phyloP scores from a whole-genome alignment of 495 filamentous ascomycete species.

The Aspergillus indologenus region DNA sequence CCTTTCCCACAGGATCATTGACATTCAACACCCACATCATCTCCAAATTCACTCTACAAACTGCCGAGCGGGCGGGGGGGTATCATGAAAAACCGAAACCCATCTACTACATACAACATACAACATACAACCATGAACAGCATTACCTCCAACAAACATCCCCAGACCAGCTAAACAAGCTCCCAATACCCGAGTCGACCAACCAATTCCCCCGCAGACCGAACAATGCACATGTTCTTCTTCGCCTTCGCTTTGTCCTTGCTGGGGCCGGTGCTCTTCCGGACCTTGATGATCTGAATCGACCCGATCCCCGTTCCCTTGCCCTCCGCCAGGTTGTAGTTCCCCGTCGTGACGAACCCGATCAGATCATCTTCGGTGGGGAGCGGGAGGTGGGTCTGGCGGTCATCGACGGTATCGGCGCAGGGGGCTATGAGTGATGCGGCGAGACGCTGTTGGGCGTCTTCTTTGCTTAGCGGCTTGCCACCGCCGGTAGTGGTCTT shows the following conservation, averaged over 20 bases:
- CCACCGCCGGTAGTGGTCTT: too few species aligned
- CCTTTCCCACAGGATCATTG: background rate
- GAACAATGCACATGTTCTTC: conserved; percentile 69
- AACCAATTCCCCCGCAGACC: conserved; percentile 70
- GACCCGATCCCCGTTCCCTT: conserved; percentile 72
- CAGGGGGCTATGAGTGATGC: conserved; percentile 44
- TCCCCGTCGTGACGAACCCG: conserved; percentile 87
- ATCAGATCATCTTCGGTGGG: conserved; percentile 77
- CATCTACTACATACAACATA: background rate
- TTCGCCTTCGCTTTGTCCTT: conserved; percentile 30
- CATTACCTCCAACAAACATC: too few species aligned
- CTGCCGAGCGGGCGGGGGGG: too few species aligned
- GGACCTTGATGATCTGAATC: conserved; percentile 59
- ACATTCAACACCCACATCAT: background rate
- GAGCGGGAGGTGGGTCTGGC: conserved; percentile 57
- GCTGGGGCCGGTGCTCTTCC: conserved; percentile 12
- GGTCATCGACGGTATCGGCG: conserved; percentile 32
- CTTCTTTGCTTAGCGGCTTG: conserved; percentile 22
- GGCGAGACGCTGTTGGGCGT: conserved; percentile 52
- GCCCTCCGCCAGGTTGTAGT: conserved; percentile 77
- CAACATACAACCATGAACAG: too few species aligned
- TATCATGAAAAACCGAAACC: background rate
- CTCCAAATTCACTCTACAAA: background rate
- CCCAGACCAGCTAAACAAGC: conserved; percentile 47
- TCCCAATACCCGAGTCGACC: conserved; percentile 84